Evolutionary conservation across 1,139 yeast species (phyloP).

Genomic region (Saccharomyces hybrid): DNA sequence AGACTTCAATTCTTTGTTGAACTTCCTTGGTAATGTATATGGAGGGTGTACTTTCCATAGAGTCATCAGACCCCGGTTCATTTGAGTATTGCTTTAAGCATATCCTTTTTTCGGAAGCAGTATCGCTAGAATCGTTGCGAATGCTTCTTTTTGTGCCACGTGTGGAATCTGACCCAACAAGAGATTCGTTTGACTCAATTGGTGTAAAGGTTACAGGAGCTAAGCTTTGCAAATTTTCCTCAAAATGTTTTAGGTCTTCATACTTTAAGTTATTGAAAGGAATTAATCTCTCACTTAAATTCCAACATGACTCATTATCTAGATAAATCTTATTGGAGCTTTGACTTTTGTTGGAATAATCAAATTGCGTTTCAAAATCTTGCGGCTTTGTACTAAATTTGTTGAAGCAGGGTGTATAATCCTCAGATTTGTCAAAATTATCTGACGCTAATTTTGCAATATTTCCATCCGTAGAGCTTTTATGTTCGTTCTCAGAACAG

Average conservation of each 20-base stretch:
- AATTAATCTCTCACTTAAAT: background rate
- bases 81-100: background rate
- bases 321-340: background rate
- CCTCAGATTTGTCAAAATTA: background rate
- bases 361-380: conserved; percentile 15
- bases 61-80: conserved; percentile 3
- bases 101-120: conserved; percentile 1
- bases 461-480: background rate
- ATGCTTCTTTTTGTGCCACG: background rate
- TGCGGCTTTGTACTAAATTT: conserved; percentile 12
- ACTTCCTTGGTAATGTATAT: conserved; percentile 3
- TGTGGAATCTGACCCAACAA: background rate
- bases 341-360: conserved; percentile 10
- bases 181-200: background rate
- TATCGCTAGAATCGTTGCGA: background rate
- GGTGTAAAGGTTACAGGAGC: background rate
- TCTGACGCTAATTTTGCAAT: background rate
- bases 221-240: background rate
- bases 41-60: conserved; percentile 8
- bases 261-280: background rate
- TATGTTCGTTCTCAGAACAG: background rate
- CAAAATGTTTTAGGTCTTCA: background rate
- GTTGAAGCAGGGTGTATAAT: conserved; percentile 10
- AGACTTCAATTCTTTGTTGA: background rate
- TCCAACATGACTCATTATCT: background rate